These are phyloP conservation scores for Syzygium aqueum DNA, from an alignment of 345 rosid species.

Conservation along the genomic window DNA sequence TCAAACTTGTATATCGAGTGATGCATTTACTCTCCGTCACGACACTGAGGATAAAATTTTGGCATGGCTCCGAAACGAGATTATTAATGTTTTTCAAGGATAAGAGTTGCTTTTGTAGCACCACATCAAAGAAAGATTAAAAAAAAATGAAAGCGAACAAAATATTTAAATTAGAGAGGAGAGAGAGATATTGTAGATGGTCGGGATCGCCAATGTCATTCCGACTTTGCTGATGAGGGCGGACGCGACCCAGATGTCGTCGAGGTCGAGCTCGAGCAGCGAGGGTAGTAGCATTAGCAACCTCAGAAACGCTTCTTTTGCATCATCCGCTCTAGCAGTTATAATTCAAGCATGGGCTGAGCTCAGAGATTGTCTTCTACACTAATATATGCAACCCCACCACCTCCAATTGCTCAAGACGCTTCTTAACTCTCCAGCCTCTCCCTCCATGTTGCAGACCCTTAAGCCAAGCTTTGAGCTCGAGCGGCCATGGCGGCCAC, in stretches of 20 bases:
- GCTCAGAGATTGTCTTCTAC: conserved; percentile 49
- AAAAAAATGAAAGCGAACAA: not conserved
- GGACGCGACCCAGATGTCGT: not conserved
- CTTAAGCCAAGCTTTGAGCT: conserved; percentile 57
- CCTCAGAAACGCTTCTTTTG: conserved; percentile 6
- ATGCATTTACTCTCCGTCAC: fast-evolving
- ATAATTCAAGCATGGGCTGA: conserved; percentile 82
- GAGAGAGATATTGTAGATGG: not conserved
- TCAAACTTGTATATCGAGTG: not conserved
- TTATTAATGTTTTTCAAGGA: fast-evolving
- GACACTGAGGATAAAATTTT: not conserved
- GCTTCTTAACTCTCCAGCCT: conserved; percentile 39
- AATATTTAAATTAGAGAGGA: not conserved
- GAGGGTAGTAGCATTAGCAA: not conserved
- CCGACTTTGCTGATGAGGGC: not conserved
- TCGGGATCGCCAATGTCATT: not conserved
- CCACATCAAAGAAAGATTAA: not conserved
- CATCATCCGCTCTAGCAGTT: conserved; percentile 41
- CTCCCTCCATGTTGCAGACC: conserved; percentile 72
- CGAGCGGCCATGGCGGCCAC: not conserved
- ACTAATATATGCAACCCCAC: conserved; percentile 30
- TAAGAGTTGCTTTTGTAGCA: fast-evolving
- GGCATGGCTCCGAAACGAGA: fast-evolving
- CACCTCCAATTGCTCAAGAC: conserved; percentile 49
- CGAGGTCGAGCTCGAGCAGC: not conserved